Base-by-base conservation (phyloP, 108 stramenopile genomes). In the Epipyxis sp. region DNA sequence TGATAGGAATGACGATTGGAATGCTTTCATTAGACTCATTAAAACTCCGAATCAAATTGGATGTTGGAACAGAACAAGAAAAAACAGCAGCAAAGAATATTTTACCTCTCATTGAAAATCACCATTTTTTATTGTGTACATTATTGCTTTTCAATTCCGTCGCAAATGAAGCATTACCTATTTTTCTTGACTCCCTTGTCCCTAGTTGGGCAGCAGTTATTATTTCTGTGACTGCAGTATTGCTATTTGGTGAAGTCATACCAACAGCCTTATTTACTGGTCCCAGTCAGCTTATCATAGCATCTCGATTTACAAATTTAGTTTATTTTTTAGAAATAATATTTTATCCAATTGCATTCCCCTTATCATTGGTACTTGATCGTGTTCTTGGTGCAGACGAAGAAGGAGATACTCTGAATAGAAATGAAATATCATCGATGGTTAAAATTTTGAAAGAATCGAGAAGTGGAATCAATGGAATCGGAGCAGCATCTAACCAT, bases 1-100 rank as follows among this genome's bases (percentile, higher is more conserved):
- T n/a, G n/a, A n/a, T n/a, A n/a, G 97, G 97, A 1, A 84, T 98
- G 29, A 95, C 93, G 6, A 90, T 95, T 91, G 97, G 97, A 3
- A 46, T 98, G 50, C 67, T 96, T 32, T 89, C 90, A 0, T 68
- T 96, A 35, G 95, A 98, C 65, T 90, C 92, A 0, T 78, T 94
- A 16, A 81, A 91, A 80, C 81, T 96, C 74, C 82, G 80, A 39
- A 82, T 86, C 74, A 86, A 86, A 78, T 54, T 44, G 43, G 69
- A 59, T 3, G 37, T 32, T 0, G 85, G 85, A 0, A 86, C 77
- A 13, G 40, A 61, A 0, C 78, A 69, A 27, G 85, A 86, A 54
- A 71, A 80, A 77, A 79, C 27, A 1, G 83, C 84, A 42, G 85
- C 85, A 0, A 30, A 37, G 40, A 44, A 68, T 2, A 86, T 86